Evolutionary conservation across 495 filamentous ascomycete species (phyloP), one percentile per base, ranked within the genome.

Genomic region (Umbilicaria muhlenbergii): DNA sequence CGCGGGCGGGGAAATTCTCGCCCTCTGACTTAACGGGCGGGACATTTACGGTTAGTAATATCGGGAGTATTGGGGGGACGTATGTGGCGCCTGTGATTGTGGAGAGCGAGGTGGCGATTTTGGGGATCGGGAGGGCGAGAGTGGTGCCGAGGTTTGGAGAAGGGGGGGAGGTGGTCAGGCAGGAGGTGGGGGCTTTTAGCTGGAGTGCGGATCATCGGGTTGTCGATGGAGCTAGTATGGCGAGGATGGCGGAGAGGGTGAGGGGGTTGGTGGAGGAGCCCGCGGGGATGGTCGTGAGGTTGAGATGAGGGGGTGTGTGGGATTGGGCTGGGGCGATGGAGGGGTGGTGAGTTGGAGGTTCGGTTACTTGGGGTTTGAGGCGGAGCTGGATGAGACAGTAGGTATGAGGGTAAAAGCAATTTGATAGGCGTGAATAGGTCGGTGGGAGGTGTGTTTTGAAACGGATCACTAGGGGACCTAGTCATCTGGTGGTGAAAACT

Each of bases 171-270:
- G 57, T 87, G 15, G 65, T 85, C 17, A 68, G 62, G 54, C 75
- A 71, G 58, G 72, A 81, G 45, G 66, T 85, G 28, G 75, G 77
- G 51, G 83, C 91, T 57, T 89, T 96, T 51, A 94, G 86, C 55
- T 99, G 88, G 88, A 89, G 86, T 56, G 92, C 89, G 15, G 92
- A 99, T 61, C 92, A 99, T 64, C 68, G 92, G 5, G 78, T 96
- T 40, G 76, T 96, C 37, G 92, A 99, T 64, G 92, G 92, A 5
- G 91, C 87, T 28, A 92, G 83, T 21, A 81, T 94, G 75, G 92
- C 92, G 8, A 66, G 86, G 36, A 87, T 88, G 64, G 87, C 86
- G 1, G 83, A 84, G 47, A 70, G 74, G 47, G 80, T 96, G 32
- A 74, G 73, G 47, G 65, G 69, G 24, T 78, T 81, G 34, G 69